phyloP scores from a whole-genome alignment of 768 basidiomycete genomes.

The Suillus decipiens region DNA sequence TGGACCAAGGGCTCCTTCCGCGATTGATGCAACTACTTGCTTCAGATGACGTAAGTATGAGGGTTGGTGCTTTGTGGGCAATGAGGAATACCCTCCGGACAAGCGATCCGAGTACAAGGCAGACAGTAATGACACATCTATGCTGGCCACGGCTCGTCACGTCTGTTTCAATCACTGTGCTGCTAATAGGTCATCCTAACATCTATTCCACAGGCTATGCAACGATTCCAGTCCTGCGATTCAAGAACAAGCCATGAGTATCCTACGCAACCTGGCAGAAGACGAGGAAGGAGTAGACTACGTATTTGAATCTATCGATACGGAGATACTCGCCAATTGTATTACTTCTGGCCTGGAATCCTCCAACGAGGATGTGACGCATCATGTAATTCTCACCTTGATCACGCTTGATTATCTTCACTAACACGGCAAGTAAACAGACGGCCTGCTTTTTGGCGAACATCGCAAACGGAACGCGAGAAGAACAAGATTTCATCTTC shows the following conservation, averaged over 20 bases:
- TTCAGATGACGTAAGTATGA: slow-evolving; percentile 54
- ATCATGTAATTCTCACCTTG: slow-evolving; percentile 42
- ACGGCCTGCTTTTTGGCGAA: slow-evolving; percentile 68
- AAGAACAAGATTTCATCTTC: slow-evolving; percentile 56
- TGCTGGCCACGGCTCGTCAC: slow-evolving; percentile 61
- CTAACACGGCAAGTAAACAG: slow-evolving; percentile 26
- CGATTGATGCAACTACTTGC: slow-evolving; percentile 61
- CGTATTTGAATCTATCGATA: slow-evolving; percentile 55
- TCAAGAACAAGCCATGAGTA: slow-evolving; percentile 71
- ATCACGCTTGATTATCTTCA: neutral
- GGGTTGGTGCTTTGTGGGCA: slow-evolving; percentile 81
- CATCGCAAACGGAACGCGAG: slow-evolving; percentile 58
- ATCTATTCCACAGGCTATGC: slow-evolving; percentile 45
- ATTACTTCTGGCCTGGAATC: slow-evolving; percentile 53
- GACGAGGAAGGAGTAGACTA: slow-evolving; percentile 64
- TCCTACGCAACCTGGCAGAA: slow-evolving; percentile 68
- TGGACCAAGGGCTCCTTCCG: slow-evolving; percentile 68
- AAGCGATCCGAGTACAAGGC: slow-evolving; percentile 59
- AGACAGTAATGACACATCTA: slow-evolving; percentile 63
- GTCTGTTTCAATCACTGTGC: slow-evolving; percentile 40
- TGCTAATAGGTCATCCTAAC: neutral
- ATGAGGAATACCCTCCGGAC: slow-evolving; percentile 81
- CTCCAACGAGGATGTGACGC: slow-evolving; percentile 52
- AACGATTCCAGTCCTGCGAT: slow-evolving; percentile 53
- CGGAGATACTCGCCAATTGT: slow-evolving; percentile 44